Conservation (phyloP, 192 early-diverging fungal genomes). For the Backusella morwellensis region DNA sequence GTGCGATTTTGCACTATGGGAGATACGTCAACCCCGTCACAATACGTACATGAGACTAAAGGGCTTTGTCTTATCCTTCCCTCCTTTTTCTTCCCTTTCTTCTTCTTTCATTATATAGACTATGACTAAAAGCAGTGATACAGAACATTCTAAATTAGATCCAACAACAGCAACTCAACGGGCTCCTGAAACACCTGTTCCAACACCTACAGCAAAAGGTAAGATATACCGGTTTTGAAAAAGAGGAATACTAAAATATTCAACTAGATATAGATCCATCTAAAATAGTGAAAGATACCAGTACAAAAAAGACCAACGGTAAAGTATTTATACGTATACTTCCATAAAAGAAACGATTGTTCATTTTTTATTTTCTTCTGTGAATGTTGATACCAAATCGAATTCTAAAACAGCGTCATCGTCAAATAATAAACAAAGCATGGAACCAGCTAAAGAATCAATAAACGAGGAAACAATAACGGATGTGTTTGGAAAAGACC, state of each 20-base stretch:
- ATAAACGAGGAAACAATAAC: not conserved
- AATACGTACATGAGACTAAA: not conserved
- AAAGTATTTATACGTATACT: not conserved
- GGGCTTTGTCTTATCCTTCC: not conserved
- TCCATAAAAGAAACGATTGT: too few relatives aligned
- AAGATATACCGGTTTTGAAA: not conserved
- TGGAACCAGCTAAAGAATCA: not conserved
- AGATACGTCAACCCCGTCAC: not conserved
- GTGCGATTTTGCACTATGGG: too few relatives aligned
- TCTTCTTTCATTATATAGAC: not conserved
- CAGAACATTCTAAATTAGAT: not conserved
- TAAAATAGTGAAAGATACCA: not conserved
- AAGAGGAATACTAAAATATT: not conserved
- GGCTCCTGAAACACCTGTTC: not conserved
- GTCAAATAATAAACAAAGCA: not conserved
- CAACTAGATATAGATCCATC: not conserved
- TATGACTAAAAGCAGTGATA: not conserved
- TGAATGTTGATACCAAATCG: not conserved
- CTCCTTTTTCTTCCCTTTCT: not conserved
- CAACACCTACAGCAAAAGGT: not conserved
- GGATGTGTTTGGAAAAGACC: constrained; percentile 87
- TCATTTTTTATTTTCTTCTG: too few relatives aligned
- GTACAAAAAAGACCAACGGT: not conserved
- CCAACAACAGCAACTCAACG: not conserved
- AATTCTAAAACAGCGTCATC: not conserved